phyloP scores from a whole-genome alignment of 208 protist genomes.

The Trypanosoma theileri region DNA sequence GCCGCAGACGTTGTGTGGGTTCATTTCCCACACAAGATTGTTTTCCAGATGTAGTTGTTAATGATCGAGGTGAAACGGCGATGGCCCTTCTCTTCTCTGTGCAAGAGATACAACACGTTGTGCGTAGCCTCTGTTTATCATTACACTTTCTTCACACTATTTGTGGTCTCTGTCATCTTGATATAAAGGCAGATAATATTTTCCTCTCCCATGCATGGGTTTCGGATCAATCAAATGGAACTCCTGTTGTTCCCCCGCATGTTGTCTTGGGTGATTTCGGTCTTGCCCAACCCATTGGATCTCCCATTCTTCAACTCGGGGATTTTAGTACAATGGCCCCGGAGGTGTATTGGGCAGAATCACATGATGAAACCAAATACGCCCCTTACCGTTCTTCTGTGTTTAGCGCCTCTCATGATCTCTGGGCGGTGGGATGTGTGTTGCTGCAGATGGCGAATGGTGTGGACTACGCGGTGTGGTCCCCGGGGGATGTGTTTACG shows the following conservation, averaged over 20 bases:
- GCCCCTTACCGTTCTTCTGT: slow-evolving; percentile 1
- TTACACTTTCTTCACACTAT: slow-evolving; percentile 21
- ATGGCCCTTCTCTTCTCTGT: slow-evolving; percentile 14
- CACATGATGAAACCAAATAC: background rate
- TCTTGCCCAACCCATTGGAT: slow-evolving; percentile 28
- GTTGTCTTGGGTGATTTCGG: slow-evolving; percentile 35
- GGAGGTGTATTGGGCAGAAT: slow-evolving; percentile 31
- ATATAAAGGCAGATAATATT: slow-evolving; percentile 43
- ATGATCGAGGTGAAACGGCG: background rate
- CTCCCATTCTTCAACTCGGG: slow-evolving; percentile 31
- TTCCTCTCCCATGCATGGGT: slow-evolving; percentile 24
- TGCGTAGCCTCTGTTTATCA: slow-evolving; percentile 23
- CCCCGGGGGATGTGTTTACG: slow-evolving; percentile 6
- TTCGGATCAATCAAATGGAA: background rate
- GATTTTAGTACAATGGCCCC: slow-evolving; percentile 45
- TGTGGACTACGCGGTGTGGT: slow-evolving; percentile 14
- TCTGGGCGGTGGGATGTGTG: slow-evolving; percentile 33
- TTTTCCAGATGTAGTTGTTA: background rate
- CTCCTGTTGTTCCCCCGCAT: background rate
- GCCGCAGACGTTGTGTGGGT: background rate
- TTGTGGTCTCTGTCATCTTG: slow-evolving; percentile 29
- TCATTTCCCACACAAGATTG: background rate
- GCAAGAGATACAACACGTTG: slow-evolving; percentile 28
- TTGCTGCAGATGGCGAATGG: slow-evolving; percentile 32
- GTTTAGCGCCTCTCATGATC: slow-evolving; percentile 18